Evolutionary conservation across 305 asterid genomes (phyloP), one percentile per base, ranked within the genome.

Genomic region (Solanum hybrid): DNA sequence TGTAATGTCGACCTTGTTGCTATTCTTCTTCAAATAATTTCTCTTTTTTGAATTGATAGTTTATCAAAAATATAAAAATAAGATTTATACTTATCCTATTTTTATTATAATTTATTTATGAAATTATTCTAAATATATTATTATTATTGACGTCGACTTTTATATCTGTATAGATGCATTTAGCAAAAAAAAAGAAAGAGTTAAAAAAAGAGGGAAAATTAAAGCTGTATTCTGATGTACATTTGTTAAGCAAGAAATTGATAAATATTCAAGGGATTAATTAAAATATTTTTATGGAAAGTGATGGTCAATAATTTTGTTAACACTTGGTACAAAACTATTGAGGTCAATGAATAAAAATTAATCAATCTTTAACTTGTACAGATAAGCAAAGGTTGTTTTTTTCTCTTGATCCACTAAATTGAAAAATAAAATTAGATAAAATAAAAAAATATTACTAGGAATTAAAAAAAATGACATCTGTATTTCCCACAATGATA

Each of bases 1-100:
- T 88, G 90, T 38, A 31, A 29, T 88, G 89, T 88, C 41, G 32
- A 75, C 11, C n/a, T n/a, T n/a, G n/a, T n/a, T n/a, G n/a, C n/a
- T n/a, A n/a, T n/a, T n/a, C n/a, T n/a, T n/a, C n/a, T n/a, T n/a
- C n/a, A n/a, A n/a, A n/a, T n/a, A n/a, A n/a, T n/a, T n/a, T n/a
- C n/a, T n/a, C n/a, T 65, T 65, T 3, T 8, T 8, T 1, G 1
- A 65, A 0, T 68, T 0, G 3, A 68, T n/a, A n/a, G 6, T 24
- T n/a, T n/a, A 24, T 68, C 0, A 26, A 0, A 72, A 72, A 26
- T 72, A 26, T 72, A 72, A 11, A 0, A 72, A 12, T 1, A 72
- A 70, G 3, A 26, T 72, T 68, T 72, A 72, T 12, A 0, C 0
- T 0, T 26, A 72, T 72, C 2, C 0, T 8, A 10, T 9, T 4